Evolutionary conservation across 2,329 filamentous ascomycete species (phyloP), one percentile per base, ranked within the genome.

Genomic region (Cladophialophora carrionii): DNA sequence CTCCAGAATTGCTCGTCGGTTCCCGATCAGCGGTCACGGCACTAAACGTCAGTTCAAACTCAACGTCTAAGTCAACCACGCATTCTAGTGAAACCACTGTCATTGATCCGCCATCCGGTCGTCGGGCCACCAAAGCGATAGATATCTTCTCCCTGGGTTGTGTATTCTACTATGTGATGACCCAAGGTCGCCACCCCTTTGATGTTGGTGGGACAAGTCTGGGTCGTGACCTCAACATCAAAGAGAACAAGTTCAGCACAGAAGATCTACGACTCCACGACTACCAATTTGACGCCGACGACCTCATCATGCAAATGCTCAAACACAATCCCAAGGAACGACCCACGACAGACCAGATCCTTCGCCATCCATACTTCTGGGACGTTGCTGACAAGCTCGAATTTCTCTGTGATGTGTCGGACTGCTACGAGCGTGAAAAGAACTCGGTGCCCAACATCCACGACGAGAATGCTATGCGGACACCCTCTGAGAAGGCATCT

Each of bases 81-180:
- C 46, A 79, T 78, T 71, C 79, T 1, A 82, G 79, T 2, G 80
- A 82, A 66, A 80, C 80, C 1, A 78, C 80, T 12, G 85, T 86
- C 20, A 80, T 87, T 22, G 76, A 84, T 81, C 79, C 82, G 73
- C 71, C 82, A 57, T 83, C 81, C 4, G 87, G 87, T 71, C 88
- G 92, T 65, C 90, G 95, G 58, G 94, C 96, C 6, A 99, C 96
- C 53, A 89, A 95, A 53, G 91, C 95, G 8, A 97, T 98, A 67
- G 95, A 99, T 75, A 96, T 99, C 29, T 99, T 99, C 80, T 96
- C 93, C 0, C 85, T 99, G 41, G 95, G 95, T 1, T 89, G 96
- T 60, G 92, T 99, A n/a, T 99, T 97, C 81, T 98, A 93, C 80
- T 99, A 97, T 76, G 93, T 98, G n/a, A 83, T 99, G 65, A 97